Evolutionary conservation across 352 stramenopile genomes (phyloP).

Genomic region (Phytopythium oedochilum): DNA sequence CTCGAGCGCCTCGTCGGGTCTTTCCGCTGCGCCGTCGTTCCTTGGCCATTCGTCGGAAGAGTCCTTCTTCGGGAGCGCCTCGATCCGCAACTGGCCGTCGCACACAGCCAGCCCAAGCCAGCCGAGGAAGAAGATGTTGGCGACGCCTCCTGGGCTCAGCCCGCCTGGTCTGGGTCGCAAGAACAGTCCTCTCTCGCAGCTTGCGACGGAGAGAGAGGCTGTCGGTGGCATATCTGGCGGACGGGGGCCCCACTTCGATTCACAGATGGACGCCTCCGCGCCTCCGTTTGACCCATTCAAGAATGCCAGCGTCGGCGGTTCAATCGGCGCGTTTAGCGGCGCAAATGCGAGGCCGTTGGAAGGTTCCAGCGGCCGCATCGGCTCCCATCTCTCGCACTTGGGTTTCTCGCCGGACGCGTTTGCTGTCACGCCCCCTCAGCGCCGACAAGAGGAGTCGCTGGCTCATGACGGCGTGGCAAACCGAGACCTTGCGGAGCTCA

Average conservation of each 20-base stretch:
- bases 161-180: neutral
- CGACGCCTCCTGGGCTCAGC: conserved; percentile 1
- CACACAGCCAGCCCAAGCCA: conserved; percentile 7
- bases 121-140: conserved; percentile 17
- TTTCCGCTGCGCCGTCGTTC: neutral
- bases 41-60: neutral
- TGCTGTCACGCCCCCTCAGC: neutral
- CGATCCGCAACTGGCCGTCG: conserved; percentile 2
- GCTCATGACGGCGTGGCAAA: conserved; percentile 26
- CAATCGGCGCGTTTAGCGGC: conserved; percentile 13
- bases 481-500: conserved; percentile 54
- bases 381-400: conserved; percentile 17
- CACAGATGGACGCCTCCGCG: neutral
- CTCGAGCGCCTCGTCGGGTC: neutral
- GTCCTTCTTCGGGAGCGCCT: neutral
- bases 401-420: conserved; percentile 22
- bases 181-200: neutral
- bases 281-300: conserved; percentile 1
- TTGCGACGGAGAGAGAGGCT: neutral
- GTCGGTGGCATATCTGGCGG: neutral
- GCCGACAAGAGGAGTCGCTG: conserved; percentile 6
- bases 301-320: conserved; percentile 7
- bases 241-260: neutral
- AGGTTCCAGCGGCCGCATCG: conserved; percentile 10
- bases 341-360: neutral